Evolutionary conservation across 208 protist species (phyloP), one percentile per base, ranked within the genome.

Genomic region (Trypanosomatidae sp.): DNA sequence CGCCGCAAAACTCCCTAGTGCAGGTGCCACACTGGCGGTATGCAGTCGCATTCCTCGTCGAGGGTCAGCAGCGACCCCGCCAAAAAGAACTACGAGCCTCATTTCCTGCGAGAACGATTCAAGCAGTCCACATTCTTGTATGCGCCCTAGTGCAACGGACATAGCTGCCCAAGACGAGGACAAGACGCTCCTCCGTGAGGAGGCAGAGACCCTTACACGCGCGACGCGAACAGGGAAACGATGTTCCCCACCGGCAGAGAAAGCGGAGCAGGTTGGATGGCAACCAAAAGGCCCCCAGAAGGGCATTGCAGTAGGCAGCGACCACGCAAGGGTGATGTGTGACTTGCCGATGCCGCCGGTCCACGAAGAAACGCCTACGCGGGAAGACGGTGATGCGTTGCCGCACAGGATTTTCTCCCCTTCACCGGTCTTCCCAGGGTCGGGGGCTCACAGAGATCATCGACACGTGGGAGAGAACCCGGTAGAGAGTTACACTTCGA

Each of bases 81-180:
- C 15, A 46, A 39, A 44, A 22, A 25, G 6, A 30, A 13, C 33
- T 13, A 2, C 39, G 36, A 12, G 55, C 22, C 0, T 30, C 41
- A 13, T 49, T 46, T 25, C 2, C n/a, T 1, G 67, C 69, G 68
- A 5, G 59, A 10, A 7, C 19, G 2, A 65, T 65, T 30, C 22
- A 30, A 25, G 59, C 59, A 39, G 6, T 3, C 4, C 17, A 44
- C 10, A 47, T 13, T 46, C 19, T 17, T 9, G 19, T 25, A 65
- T 9, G 59, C 2, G 36, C n/a, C 22, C 33, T 15, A 56, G 62
- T 25, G 39, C 59, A 1, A 74, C 62, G 2, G 75, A 66, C 49
- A 46, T 74, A 41, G 62, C 58, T 1, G 69, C 66, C 2, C 46
- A 73, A 22, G 12, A 74, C 33, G 69, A 74, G 7, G 4, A 17